phyloP scores from a whole-genome alignment of 306 rosid species.

The Dalbergia cultrata region DNA sequence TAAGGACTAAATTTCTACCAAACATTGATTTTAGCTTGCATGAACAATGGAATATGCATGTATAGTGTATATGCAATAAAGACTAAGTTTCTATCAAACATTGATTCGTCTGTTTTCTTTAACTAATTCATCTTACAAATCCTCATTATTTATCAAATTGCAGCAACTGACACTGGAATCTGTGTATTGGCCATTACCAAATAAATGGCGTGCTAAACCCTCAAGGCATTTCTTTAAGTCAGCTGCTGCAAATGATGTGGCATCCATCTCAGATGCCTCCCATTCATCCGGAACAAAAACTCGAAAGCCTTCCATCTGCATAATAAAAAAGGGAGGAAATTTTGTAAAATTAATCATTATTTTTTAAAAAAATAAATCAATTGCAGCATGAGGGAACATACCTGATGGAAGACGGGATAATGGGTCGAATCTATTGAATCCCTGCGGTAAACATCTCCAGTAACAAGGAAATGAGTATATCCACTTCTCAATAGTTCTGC shows the following conservation, averaged over 20 bases:
- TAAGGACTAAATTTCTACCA: constrained; percentile 30
- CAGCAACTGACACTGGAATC: constrained; percentile 38
- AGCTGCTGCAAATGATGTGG: constrained; percentile 77
- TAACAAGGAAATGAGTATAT: constrained; percentile 90
- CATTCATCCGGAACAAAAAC: constrained; percentile 83
- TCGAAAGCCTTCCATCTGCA: constrained; percentile 97
- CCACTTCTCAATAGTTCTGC: constrained; percentile 86
- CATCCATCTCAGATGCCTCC: constrained; percentile 79
- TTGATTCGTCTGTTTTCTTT: constrained; percentile 9
- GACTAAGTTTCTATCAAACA: constrained; percentile 29
- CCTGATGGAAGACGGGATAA: constrained; percentile 98
- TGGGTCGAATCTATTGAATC: constrained; percentile 99
- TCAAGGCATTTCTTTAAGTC: constrained; percentile 95
- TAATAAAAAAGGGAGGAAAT: constrained; percentile 38
- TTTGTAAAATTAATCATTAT: constrained; percentile 34
- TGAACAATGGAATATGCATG: constrained; percentile 27
- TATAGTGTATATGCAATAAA: background rate
- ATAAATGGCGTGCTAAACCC: constrained; percentile 92
- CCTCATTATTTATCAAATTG: constrained; percentile 26
- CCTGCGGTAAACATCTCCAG: constrained; percentile 98
- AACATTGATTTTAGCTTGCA: background rate
- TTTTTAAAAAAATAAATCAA: background rate
- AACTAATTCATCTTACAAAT: constrained; percentile 37
- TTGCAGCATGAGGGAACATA: constrained; percentile 33
- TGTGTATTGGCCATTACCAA: constrained; percentile 65